phyloP scores from a whole-genome alignment of 768 basidiomycete genomes.

The Leccinum pellstonianum region DNA sequence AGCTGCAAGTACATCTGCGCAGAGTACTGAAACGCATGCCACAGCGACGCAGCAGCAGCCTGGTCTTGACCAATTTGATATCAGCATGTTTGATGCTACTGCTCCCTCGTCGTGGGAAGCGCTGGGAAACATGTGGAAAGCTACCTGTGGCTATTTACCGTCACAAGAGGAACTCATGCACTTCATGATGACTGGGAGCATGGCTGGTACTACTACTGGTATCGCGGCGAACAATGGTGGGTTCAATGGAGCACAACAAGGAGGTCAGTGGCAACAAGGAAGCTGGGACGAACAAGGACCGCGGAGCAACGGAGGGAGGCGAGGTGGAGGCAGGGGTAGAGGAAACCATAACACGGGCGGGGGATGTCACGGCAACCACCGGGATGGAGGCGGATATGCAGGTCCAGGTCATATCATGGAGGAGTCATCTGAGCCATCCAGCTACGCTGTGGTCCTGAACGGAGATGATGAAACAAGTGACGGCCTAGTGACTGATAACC shows the following conservation, averaged over 20 bases:
- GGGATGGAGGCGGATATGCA: conserved; percentile 39
- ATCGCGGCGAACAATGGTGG: conserved; percentile 10
- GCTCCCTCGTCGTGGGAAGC: conserved; percentile 76
- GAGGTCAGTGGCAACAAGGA: conserved; percentile 26
- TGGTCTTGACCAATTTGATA: conserved; percentile 70
- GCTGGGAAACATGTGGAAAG: conserved; percentile 75
- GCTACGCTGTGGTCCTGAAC: conserved; percentile 59
- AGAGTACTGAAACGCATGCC: conserved; percentile 36
- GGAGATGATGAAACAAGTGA: conserved; percentile 37
- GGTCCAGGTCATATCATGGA: conserved; percentile 18
- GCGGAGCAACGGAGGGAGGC: conserved; percentile 37
- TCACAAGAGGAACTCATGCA: conserved; percentile 77
- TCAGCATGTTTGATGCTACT: conserved; percentile 70
- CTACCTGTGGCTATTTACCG: conserved; percentile 64
- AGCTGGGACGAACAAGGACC: conserved; percentile 33
- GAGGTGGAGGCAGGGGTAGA: conserved; percentile 36
- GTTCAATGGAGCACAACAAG: conserved; percentile 16
- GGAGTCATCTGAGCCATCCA: conserved; percentile 37
- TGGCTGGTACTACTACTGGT: conserved; percentile 22
- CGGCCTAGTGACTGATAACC: neutral
- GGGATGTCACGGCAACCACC: conserved; percentile 46
- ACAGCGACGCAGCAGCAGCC: conserved; percentile 41
- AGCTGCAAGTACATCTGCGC: conserved; percentile 59
- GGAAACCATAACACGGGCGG: conserved; percentile 37
- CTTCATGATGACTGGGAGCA: conserved; percentile 52